Evolutionary conservation across 768 basidiomycete genomes (phyloP), one percentile per base, ranked within the genome.

Genomic region (Suillus weaverae): DNA sequence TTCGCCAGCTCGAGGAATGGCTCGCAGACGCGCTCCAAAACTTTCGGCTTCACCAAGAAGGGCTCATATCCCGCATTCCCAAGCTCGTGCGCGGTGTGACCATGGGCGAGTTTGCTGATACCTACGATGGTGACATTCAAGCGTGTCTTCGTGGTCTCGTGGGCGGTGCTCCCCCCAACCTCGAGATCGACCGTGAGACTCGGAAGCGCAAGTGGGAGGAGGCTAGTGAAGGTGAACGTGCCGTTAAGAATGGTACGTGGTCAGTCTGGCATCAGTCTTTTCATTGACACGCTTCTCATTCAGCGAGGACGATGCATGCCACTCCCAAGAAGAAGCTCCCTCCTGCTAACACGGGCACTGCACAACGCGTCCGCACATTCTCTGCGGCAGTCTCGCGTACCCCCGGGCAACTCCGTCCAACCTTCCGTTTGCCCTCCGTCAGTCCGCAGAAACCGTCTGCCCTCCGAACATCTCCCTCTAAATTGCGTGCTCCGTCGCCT

Each of bases 191-290:
- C 67, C 83, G 84, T 68, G 85, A 81, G 62, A 86, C 87, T 63
- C 82, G 89, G 65, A 94, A 93, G 74, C 79, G 92, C 68, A 92
- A 92, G 74, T 91, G 89, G 89, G 84, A 87, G 5, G 88, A 63
- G 13, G 72, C 73, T 8, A 67, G 69, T 10, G 82, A 81, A 62
- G 71, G 76, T 22, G 74, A 82, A 50, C 84, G 86, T 69, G 82
- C 83, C 0, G 43, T 78, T 43, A 92, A 91, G 79, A 86, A 78
- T 71, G 88, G 90, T 91, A 69, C 56, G 83, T 68, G 26, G 8
- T 46, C 35, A 54, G 4, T 48, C n/a, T 60, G 30, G 5, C 13
- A 3, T 33, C 1, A n/a, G 20, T 20, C 16, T 20, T 51, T 59
- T 30, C n/a, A 62, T 36, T 46, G 35, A 61, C n/a, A 61, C 62